Base-by-base conservation (phyloP, 129 eudicot species). In the Saposhnikovia divaricata region DNA sequence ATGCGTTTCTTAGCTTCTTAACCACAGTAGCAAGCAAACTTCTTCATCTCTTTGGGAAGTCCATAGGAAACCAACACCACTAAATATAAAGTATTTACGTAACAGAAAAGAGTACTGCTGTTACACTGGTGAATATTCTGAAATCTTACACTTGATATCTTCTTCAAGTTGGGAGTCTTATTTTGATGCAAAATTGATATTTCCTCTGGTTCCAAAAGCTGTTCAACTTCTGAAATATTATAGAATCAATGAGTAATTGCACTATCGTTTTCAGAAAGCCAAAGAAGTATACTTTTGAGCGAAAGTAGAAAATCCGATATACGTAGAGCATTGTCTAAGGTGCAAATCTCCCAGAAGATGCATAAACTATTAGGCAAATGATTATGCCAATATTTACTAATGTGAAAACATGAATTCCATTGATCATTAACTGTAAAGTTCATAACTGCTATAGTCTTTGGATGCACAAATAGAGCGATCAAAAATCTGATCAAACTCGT, bases 121-220 rank as follows among this genome's bases (percentile, higher is more conserved):
- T 27, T 51, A 68, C 5, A 72, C 23, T 39, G 38, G 70, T 38
- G 5, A 45, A 31, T 27, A 14, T 40, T 72, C 82, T 63, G 38
- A 42, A 81, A 81, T 85, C 93, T 81, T 82, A 91, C 98, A 12
- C 93, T 91, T 85, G 97, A 91, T 81, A 94, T 81, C 83, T 85
- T 91, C 45, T 88, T 88, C 76, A 94, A 76, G 83, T 90, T 71
- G 21, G 92, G 92, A 85, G 89, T 61, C 80, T 81, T 86, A 85
- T 91, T 94, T 57, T 85, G 88, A 47, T 80, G 89, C 81, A 91
- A 90, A 81, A 91, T 87, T 57, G 81, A 85, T 81, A 77, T 69
- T 83, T 91, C 98, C 82, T 87, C 97, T 0, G 91, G 90, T 70
- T 85, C 39, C 83, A 94, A 84, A 76, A 91, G 89, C 81, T 86